Base-by-base conservation (phyloP, 805 yeast species). In the Citeromyces matritensis region DNA sequence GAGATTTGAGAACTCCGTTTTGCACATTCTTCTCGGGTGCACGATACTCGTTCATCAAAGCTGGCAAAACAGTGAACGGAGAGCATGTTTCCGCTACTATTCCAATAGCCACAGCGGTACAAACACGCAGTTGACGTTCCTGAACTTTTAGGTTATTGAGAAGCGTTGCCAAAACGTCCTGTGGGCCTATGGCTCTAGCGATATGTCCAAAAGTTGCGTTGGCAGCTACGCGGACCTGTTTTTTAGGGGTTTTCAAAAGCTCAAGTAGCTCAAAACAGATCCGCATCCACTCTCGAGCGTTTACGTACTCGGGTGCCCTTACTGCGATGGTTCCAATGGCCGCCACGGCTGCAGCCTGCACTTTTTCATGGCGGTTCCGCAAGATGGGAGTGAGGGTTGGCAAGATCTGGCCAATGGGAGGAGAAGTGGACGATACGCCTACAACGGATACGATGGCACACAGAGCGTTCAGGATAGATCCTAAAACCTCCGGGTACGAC, bases 91-190 rank as follows among this genome's bases (percentile, higher is more conserved):
- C 91, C 0, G 97, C 97, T 6, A 91, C 94, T 42, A 91, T 85
- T 24, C 94, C 98, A 40, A 91, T 82, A 0, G 99, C 99, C 26
- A 91, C 96, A 5, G 98, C 95, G 0, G 97, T 84, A 50, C 95
- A 88, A 6, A 91, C 95, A 47, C 99, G 76, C 27, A 83, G 63
- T 55, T 91, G 99, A 47, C 99, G 80, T 48, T 91, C 97, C 48
- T 88, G 97, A 6, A 86, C 94, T 37, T 82, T 67, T 40, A 91
- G 58, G 42, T 88, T 88, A 42, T 81, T 83, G 35, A 91, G 55
- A 24, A 91, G 57, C 35, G 94, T 78, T 1, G 77, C 86, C 13
- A 91, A 53, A 4, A 91, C 94, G 49, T 91, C 97, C 38, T 83
- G 91, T 0, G 99, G 99, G 0, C 99, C 99, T 30, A 91, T 77